These are phyloP conservation scores for Ceratobasidium sp. DNA, from an alignment of 1,284 basidiomycete species.

Conservation along the genomic window DNA sequence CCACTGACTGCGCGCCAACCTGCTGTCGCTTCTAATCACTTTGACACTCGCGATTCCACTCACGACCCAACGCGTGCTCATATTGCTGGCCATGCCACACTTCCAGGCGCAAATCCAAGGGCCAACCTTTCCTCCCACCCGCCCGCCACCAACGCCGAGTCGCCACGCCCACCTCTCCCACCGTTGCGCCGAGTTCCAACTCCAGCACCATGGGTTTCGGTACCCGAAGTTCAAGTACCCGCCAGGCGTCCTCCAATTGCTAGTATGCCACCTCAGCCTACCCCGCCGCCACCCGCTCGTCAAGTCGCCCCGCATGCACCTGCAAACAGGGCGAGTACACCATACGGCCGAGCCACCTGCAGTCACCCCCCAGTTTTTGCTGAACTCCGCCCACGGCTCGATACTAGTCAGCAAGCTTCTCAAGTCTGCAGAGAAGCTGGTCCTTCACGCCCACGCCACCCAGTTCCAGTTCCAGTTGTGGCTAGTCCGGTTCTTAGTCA, in stretches of 20 bases:
- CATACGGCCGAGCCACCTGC: neutral
- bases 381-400: no score
- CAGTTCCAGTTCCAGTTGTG: no score
- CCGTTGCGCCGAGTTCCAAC: neutral
- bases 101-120: no score
- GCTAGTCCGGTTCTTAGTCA: no score
- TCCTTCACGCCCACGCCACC: neutral
- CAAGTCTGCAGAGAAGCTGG: neutral
- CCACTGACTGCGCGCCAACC: no score
- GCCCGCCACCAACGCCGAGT: neutral
- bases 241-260: neutral
- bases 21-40: no score
- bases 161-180: conserved; percentile 1
- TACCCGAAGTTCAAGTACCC: neutral
- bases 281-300: neutral
- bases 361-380: no score
- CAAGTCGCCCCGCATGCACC: no score
- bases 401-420: neutral
- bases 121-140: neutral
- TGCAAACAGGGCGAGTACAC: neutral
- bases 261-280: neutral
- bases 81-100: no score
- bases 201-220: conserved; percentile 1
- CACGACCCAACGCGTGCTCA: neutral
- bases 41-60: neutral